Base-by-base conservation (phyloP, 352 stramenopile species). In the Pythium vanterpoolii region DNA sequence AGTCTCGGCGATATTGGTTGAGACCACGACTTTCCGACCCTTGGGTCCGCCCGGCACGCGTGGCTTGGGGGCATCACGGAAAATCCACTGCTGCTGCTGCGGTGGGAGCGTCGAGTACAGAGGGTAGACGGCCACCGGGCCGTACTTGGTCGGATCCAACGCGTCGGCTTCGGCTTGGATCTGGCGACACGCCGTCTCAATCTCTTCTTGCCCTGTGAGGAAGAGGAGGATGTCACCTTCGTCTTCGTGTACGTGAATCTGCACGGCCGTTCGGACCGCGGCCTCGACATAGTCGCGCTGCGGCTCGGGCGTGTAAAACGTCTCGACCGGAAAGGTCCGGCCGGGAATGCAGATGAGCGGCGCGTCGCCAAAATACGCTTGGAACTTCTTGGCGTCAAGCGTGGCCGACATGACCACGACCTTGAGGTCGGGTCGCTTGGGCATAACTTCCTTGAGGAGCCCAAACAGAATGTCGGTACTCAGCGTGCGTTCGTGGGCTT, bases 21-120 rank as follows among this genome's bases (percentile, higher is more conserved):
- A 96, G 38, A 99, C 90, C 16, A 99, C 96, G 26, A 99, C 89
- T 68, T 98, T 98, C 13, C 92, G 80, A 33, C 19, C 30, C 27
- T 40, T 53, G 24, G 26, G 46, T 4, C 88, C 89, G 16, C 79
- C 83, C 1, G 72, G 69, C 59, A 84, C 83, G 84, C 68, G 93
- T 50, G 75, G 94, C 91, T 68, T 96, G 2, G 97, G 98, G 8
- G 96, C 98, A 33, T 97, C 88, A 58, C 99, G 93, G 73, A 99
- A 99, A 62, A 99, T 99, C 71, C 98, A 98, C 33, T 98, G 96
- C 79, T 99, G 98, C 72, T 99, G 95, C 46, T 99, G 96, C 5
- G 87, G 95, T 1, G 98, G 98, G 14, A 99, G 85, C 58, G 97
- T 98, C 44, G 97, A 96, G 79, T 99, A 99, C 36, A 99, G 95